These are phyloP conservation scores for Triticum timopheevii DNA, from an alignment of 176 grass and related monocot species.

Conservation along the genomic window DNA sequence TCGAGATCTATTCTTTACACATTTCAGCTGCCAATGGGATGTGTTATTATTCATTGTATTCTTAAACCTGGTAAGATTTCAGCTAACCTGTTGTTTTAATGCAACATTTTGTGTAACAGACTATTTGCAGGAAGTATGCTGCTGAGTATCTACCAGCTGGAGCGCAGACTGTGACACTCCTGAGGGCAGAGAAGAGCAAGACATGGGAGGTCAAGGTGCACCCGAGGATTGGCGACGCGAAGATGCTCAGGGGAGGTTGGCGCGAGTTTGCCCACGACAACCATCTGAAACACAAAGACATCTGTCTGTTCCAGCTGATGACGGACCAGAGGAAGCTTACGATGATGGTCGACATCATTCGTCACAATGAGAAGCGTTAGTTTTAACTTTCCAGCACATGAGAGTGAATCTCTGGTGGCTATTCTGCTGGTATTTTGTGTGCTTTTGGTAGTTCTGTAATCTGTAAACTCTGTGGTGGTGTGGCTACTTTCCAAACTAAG, in stretches of 20 bases:
- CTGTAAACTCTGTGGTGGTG: not conserved
- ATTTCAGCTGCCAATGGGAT: not conserved
- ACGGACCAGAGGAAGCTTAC: not conserved
- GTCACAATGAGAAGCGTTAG: not conserved
- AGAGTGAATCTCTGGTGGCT: not conserved
- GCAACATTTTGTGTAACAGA: not conserved
- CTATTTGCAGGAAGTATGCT: not conserved
- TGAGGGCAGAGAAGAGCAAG: not conserved
- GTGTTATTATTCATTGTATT: not conserved
- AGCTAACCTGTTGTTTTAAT: not conserved
- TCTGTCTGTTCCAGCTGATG: constrained; percentile 49
- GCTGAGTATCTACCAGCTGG: not conserved
- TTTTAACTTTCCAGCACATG: not conserved
- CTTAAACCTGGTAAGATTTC: not conserved
- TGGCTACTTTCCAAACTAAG: not conserved
- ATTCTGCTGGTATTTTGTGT: not conserved
- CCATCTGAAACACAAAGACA: constrained; percentile 19
- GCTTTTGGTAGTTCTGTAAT: not conserved
- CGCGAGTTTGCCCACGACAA: constrained; percentile 29
- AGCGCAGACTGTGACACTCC: constrained; percentile 15
- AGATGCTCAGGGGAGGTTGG: not conserved
- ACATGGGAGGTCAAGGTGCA: constrained; percentile 2
- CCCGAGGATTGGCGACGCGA: not conserved
- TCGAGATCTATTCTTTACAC: not conserved
- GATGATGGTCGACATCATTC: constrained; percentile 39